phyloP scores from a whole-genome alignment of 2,329 filamentous ascomycete genomes.

The Aspergillus neoniger region DNA sequence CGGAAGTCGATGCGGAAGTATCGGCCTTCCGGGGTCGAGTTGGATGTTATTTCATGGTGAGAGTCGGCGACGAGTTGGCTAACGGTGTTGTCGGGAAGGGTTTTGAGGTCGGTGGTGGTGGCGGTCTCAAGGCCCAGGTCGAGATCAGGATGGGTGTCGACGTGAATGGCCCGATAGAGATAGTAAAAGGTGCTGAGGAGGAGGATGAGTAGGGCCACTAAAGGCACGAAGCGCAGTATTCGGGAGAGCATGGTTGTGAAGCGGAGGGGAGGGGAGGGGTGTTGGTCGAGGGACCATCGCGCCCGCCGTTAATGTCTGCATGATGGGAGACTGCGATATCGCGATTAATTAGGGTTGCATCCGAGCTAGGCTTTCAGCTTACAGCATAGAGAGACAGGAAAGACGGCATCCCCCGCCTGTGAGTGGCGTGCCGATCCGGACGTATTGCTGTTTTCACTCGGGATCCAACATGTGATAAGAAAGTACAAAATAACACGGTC shows the following conservation, averaged over 20 bases:
- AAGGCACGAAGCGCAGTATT: constrained; percentile 1
- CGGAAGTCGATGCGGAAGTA: constrained; percentile 56
- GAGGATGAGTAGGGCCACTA: not conserved
- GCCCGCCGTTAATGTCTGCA: not conserved
- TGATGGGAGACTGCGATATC: not conserved
- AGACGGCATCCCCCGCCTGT: not conserved
- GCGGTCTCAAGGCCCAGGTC: not conserved
- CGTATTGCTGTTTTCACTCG: not conserved
- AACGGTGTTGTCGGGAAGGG: not conserved
- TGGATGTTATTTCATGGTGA: constrained; percentile 48
- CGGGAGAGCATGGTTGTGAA: not conserved
- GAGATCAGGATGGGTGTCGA: not conserved
- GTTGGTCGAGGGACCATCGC: not conserved
- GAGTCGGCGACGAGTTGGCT: constrained; percentile 12
- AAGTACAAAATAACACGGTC: too few relatives aligned
- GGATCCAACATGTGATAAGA: not conserved
- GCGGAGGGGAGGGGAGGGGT: not conserved
- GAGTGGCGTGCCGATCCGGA: not conserved
- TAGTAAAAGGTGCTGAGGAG: not conserved
- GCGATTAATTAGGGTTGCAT: constrained; percentile 10
- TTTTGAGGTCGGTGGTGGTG: not conserved
- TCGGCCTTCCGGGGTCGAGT: constrained; percentile 47
- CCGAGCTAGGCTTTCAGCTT: not conserved
- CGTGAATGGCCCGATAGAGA: not conserved
- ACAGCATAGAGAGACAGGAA: not conserved